A percentile compares a stretch with the other conserved stretches of the same genome.
phyloP scores from a whole-genome alignment of 2,329 filamentous ascomycete genomes.

The Cercospora sesami region DNA sequence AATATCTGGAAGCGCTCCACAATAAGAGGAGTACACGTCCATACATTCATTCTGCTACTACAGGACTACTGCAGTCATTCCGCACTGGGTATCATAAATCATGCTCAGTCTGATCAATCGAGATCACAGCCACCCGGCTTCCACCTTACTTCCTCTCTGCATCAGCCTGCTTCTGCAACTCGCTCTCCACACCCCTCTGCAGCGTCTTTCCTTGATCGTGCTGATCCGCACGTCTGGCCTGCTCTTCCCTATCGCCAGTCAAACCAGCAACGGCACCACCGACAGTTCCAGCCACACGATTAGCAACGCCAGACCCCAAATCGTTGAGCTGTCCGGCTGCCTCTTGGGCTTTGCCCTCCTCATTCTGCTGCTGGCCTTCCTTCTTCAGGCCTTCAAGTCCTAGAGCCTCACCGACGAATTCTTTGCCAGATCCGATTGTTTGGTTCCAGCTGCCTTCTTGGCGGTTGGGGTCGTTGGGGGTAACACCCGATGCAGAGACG shows the following conservation, averaged over 20 bases:
- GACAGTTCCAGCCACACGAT: conserved; percentile 55
- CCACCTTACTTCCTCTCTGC: conserved; percentile 16
- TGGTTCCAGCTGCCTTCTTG: conserved; percentile 78
- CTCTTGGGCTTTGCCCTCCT: conserved; percentile 76
- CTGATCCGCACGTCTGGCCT: conserved; percentile 65
- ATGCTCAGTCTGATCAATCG: background rate
- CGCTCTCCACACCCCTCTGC: conserved; percentile 78
- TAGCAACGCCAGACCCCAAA: conserved; percentile 61
- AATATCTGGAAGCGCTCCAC: background rate
- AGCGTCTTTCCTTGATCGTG: conserved; percentile 82
- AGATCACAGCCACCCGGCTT: background rate
- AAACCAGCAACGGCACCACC: conserved; percentile 71
- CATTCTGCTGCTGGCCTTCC: conserved; percentile 74
- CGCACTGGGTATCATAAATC: background rate
- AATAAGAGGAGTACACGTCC: background rate
- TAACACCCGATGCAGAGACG: conserved; percentile 67
- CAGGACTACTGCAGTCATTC: background rate
- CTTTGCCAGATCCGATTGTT: conserved; percentile 82
- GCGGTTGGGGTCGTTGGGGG: conserved; percentile 73
- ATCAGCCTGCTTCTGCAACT: conserved; percentile 68
- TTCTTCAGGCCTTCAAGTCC: conserved; percentile 75
- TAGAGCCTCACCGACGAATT: conserved; percentile 71
- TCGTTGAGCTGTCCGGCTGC: conserved; percentile 79
- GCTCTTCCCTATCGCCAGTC: conserved; percentile 53
- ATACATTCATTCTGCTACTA: background rate